Evolutionary conservation across 2,329 filamentous ascomycete genomes (phyloP), one percentile per base, ranked within the genome.

Genomic region (Bertia moriformis): DNA sequence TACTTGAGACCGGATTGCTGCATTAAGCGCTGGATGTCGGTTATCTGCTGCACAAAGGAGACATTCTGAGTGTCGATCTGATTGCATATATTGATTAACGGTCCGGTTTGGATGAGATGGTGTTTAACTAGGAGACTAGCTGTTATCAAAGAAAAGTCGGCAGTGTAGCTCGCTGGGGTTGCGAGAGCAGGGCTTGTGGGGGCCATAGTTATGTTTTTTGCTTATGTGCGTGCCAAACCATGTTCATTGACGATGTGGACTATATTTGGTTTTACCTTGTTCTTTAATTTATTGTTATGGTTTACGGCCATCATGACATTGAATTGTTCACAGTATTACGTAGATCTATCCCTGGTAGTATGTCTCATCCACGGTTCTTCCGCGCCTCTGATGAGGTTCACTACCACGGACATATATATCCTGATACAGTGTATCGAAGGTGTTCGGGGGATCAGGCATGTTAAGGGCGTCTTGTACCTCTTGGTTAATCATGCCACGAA

Each of bases 331-430:
- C 24, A 10, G 10, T 29, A 10, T n/a, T 10, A 29, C 24, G 24
- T n/a, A n/a, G n/a, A n/a, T n/a, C n/a, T n/a, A n/a, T n/a, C n/a
- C 24, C 24, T 29, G 63, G 52, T 65, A 95, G 66, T 79, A 91
- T 65, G 86, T 89, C 82, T 96, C 91, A 56, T 96, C 88, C 40
- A 81, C 73, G 43, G 82, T 87, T 45, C 89, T 75, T 51, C 89
- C 89, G 52, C 88, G 78, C 65, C 94, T 74, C 69, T 82, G 94
- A 55, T 78, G 67, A 41, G 88, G 88, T 75, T 95, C 89, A 44
- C 74, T 81, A 48, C 89, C 89, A 47, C 71, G 71, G 52, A 88
- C 87, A 63, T 94, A 96, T 60, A 95, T 93, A 61, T 95, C 89
- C 78, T 98, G 89, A 61, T 74, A 98, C 51, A 98, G 71, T 50